Percentiles rank a stretch among this genome's conserved stretches.
These are phyloP conservation scores for Xanthoconium stramineum DNA, from an alignment of 768 basidiomycete species.

Conservation along the genomic window DNA sequence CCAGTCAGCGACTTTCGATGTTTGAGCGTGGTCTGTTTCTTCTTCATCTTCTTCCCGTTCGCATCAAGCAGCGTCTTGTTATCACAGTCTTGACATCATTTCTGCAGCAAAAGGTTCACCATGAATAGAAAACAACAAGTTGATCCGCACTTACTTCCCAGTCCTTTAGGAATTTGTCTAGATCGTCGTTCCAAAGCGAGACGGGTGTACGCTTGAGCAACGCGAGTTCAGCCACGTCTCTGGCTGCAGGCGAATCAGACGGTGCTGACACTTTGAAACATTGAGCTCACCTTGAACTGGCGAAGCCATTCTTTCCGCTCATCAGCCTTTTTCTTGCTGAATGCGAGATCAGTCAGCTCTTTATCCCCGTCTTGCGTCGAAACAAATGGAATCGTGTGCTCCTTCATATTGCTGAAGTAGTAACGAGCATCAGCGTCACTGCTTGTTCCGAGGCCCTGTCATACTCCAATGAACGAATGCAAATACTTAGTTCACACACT, in stretches of 20 bases:
- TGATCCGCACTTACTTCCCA: constrained; percentile 69
- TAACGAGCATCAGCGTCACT: constrained; percentile 84
- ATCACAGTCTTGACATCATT: constrained; percentile 41
- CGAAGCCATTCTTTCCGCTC: constrained; percentile 98
- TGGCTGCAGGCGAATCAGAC: constrained; percentile 48
- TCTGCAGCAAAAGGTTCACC: constrained; percentile 27
- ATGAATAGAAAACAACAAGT: constrained; percentile 39
- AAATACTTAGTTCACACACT: constrained; percentile 47
- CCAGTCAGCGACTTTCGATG: constrained; percentile 47
- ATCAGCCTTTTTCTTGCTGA: constrained; percentile 99
- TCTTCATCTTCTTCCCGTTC: constrained; percentile 52
- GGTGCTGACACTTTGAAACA: not conserved
- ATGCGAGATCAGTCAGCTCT: constrained; percentile 92
- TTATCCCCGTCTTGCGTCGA: constrained; percentile 77
- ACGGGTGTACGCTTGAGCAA: constrained; percentile 77
- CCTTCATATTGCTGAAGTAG: constrained; percentile 90
- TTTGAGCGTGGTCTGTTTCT: constrained; percentile 53
- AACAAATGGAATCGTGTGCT: constrained; percentile 93
- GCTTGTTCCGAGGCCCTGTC: constrained; percentile 93
- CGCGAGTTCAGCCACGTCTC: constrained; percentile 81
- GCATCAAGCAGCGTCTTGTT: constrained; percentile 44
- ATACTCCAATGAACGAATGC: constrained; percentile 1
- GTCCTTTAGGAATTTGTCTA: constrained; percentile 76
- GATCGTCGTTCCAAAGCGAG: constrained; percentile 86
- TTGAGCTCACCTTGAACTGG: constrained; percentile 68